These are phyloP conservation scores for Cladophialophora yegresii DNA, from an alignment of 2,329 filamentous ascomycete genomes.

Conservation along the genomic window DNA sequence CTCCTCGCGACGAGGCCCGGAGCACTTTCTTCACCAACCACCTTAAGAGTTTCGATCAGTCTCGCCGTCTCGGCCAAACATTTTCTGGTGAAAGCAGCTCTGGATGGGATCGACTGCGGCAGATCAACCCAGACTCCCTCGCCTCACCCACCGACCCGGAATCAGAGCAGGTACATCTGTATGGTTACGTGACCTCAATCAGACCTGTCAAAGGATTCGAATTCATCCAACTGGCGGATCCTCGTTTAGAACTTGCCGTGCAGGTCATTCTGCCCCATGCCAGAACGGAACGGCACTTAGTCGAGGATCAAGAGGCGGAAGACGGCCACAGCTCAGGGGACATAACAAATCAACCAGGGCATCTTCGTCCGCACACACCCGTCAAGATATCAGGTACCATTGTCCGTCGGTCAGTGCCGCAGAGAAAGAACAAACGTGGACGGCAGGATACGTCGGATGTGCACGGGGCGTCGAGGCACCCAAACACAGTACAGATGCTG, in stretches of 20 bases:
- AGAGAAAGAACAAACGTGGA: constrained; percentile 4
- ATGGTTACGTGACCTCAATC: constrained; percentile 34
- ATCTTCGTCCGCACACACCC: constrained; percentile 20
- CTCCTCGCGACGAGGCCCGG: not conserved
- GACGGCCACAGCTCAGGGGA: not conserved
- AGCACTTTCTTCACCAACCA: not conserved
- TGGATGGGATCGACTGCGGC: constrained; percentile 23
- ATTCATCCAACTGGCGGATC: constrained; percentile 32
- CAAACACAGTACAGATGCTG: constrained; percentile 24
- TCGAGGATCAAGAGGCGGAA: not conserved
- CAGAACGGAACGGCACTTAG: not conserved
- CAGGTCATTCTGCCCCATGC: constrained; percentile 34
- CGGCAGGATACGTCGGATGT: not conserved
- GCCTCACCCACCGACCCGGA: not conserved
- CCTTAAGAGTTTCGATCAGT: not conserved
- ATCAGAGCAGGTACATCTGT: constrained; percentile 17
- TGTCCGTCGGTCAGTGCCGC: constrained; percentile 13
- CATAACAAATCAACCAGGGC: not conserved
- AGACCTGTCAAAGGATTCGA: constrained; percentile 27
- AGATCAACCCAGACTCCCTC: constrained; percentile 3
- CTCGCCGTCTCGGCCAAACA: not conserved
- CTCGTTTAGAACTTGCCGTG: constrained; percentile 24
- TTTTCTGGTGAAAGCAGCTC: not conserved
- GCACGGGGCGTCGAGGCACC: constrained; percentile 36
- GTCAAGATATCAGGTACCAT: constrained; percentile 25